Conservation (phyloP, 208 protist genomes). For the Crithidia expoeki region DNA sequence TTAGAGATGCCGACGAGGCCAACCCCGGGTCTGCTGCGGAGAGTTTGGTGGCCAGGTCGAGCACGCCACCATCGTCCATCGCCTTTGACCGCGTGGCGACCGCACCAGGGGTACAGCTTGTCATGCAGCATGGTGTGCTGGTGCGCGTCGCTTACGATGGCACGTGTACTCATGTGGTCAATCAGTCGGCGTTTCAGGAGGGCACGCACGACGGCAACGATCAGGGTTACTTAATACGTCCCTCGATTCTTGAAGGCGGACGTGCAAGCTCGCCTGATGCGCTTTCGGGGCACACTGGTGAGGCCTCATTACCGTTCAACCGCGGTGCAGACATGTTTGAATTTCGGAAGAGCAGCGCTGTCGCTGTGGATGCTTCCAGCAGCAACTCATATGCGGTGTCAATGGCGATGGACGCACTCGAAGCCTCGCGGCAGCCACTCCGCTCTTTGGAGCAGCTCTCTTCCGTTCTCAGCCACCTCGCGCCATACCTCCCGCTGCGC, state of each 20-base stretch:
- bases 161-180: slow-evolving; percentile 18
- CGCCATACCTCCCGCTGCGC: slow-evolving; percentile 50
- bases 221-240: not conserved
- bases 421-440: slow-evolving; percentile 34
- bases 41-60: slow-evolving; percentile 23
- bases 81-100: slow-evolving; percentile 7
- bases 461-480: slow-evolving; percentile 32
- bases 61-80: slow-evolving; percentile 24
- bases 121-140: slow-evolving; percentile 62
- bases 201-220: not conserved
- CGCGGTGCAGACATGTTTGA: not conserved
- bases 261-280: not conserved
- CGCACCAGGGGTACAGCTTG: slow-evolving; percentile 32
- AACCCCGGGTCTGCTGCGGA: slow-evolving; percentile 16
- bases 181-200: not conserved
- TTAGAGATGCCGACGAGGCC: not conserved
- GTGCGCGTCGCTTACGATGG: slow-evolving; percentile 39
- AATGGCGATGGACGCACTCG: slow-evolving; percentile 32
- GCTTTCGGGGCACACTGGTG: not conserved
- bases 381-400: slow-evolving; percentile 12
- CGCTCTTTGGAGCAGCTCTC: slow-evolving; percentile 47
- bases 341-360: not conserved
- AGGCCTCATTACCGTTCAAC: not conserved
- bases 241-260: not conserved
- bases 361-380: not conserved